phyloP scores from a whole-genome alignment of 768 basidiomycete genomes.

The Boletellus emodensis region DNA sequence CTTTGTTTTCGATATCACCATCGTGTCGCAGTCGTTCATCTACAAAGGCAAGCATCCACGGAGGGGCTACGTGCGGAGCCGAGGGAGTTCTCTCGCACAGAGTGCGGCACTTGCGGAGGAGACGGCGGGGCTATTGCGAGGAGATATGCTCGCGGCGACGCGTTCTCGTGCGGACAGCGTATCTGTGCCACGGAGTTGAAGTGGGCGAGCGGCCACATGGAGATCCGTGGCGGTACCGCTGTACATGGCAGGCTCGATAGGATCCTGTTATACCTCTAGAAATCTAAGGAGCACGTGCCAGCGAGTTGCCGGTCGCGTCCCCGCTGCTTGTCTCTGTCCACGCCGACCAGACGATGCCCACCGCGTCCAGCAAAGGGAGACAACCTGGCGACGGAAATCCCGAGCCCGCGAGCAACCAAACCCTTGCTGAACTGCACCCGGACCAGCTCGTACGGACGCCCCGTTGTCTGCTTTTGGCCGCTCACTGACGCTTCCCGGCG shows the following conservation, averaged over 20 bases:
- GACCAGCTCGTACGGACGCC: constrained; percentile 41
- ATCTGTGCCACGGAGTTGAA: constrained; percentile 31
- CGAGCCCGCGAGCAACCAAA: constrained; percentile 17
- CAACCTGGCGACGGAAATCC: constrained; percentile 3
- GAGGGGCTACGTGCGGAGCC: constrained; percentile 18
- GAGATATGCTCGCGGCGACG: constrained; percentile 35
- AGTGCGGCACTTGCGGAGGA: constrained; percentile 39
- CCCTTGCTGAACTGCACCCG: constrained; percentile 34
- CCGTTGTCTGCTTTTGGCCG: neutral
- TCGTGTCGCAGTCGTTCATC: constrained; percentile 79
- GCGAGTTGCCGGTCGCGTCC: neutral
- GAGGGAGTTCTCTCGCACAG: constrained; percentile 27
- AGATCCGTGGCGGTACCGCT: neutral
- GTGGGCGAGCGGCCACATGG: neutral
- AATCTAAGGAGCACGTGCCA: constrained; percentile 17
- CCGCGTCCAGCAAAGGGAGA: constrained; percentile 16
- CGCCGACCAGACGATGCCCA: constrained; percentile 16
- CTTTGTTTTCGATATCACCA: constrained; percentile 87
- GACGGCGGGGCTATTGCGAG: constrained; percentile 45
- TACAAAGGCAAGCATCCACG: constrained; percentile 56
- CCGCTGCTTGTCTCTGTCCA: neutral
- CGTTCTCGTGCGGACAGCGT: constrained; percentile 17
- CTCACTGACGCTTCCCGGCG: constrained; percentile 2
- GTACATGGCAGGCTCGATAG: constrained; percentile 3
- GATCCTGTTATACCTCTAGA: neutral